These are phyloP conservation scores for Ganoderma sinense DNA, from an alignment of 1,284 basidiomycete species.

Conservation along the genomic window DNA sequence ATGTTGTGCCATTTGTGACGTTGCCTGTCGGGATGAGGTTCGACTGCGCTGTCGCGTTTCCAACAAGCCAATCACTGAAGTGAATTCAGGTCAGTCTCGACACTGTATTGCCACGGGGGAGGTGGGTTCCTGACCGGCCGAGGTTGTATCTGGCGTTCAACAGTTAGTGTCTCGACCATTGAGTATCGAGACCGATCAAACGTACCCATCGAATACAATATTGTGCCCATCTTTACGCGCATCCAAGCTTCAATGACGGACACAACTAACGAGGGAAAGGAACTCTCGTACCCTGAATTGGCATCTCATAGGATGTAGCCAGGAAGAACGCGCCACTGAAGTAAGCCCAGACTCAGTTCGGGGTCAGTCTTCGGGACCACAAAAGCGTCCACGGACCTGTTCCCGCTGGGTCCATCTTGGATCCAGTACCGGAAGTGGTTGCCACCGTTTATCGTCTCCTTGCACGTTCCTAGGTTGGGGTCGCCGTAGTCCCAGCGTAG, in stretches of 20 bases:
- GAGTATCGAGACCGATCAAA: slow-evolving; percentile 1
- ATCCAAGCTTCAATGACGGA: slow-evolving; percentile 5
- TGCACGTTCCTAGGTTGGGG: slow-evolving; percentile 79
- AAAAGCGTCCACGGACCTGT: slow-evolving; percentile 52
- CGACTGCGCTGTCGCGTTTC: slow-evolving; percentile 72
- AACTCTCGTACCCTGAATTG: slow-evolving; percentile 56
- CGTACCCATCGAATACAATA: slow-evolving; percentile 63
- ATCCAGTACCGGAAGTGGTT: slow-evolving; percentile 93
- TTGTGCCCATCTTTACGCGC: slow-evolving; percentile 50
- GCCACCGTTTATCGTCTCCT: slow-evolving; percentile 88
- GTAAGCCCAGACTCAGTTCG: slow-evolving; percentile 3
- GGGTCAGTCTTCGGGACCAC: slow-evolving; percentile 6
- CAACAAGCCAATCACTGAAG: slow-evolving; percentile 80
- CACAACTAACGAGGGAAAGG: neutral
- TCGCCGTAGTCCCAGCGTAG: slow-evolving; percentile 86
- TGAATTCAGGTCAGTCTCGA: neutral
- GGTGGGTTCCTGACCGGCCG: slow-evolving; percentile 48
- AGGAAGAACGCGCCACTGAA: slow-evolving; percentile 83
- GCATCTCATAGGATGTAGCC: slow-evolving; percentile 80
- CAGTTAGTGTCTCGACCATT: slow-evolving; percentile 4
- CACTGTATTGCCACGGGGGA: slow-evolving; percentile 12
- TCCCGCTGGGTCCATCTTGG: slow-evolving; percentile 70
- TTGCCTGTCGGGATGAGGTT: slow-evolving; percentile 58
- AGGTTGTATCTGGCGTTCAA: slow-evolving; percentile 56
- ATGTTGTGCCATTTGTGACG: slow-evolving; percentile 67